Evolutionary conservation across 345 rosid genomes (phyloP).

Genomic region (Diplotaxis tenuifolia): DNA sequence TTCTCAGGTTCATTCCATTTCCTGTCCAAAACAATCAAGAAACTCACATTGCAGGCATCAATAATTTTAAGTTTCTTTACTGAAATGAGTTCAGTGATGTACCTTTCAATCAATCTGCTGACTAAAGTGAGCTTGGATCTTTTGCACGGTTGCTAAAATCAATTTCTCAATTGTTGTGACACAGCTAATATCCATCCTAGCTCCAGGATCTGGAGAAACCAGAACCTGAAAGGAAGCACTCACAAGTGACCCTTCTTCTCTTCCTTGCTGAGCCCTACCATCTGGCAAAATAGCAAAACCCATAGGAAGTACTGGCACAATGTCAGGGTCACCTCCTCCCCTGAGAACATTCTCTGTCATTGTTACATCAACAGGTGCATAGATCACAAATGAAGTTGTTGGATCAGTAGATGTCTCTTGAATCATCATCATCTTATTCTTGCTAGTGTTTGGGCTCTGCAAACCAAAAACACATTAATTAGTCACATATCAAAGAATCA

Average conservation of each 20-base stretch:
- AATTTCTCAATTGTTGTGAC: conserved; percentile 81
- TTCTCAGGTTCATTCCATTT: conserved; percentile 58
- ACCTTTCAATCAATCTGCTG: conserved; percentile 42
- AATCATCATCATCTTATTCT: conserved; percentile 55
- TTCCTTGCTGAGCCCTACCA: conserved; percentile 19
- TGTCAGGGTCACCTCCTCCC: conserved; percentile 55
- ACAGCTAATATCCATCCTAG: conserved; percentile 64
- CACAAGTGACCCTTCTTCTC: conserved; percentile 59
- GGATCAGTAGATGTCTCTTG: conserved; percentile 62
- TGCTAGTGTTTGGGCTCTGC: conserved; percentile 46
- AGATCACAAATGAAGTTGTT: conserved; percentile 55
- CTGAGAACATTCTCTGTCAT: conserved; percentile 47
- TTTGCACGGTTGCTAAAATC: conserved; percentile 63
- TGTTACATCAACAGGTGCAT: conserved; percentile 56
- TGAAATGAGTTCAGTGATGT: neutral
- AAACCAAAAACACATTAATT: neutral
- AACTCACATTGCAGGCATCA: neutral
- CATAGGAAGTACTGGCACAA: conserved; percentile 59
- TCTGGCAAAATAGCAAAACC: conserved; percentile 67
- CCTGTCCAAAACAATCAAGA: conserved; percentile 28
- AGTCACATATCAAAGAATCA: conserved; percentile 12
- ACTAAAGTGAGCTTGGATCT: conserved; percentile 57
- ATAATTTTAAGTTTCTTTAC: neutral
- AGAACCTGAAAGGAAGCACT: conserved; percentile 79
- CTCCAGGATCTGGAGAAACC: conserved; percentile 57